These are phyloP conservation scores for Pichia sporocuriosa DNA, from an alignment of 805 yeast species.

Conservation along the genomic window DNA sequence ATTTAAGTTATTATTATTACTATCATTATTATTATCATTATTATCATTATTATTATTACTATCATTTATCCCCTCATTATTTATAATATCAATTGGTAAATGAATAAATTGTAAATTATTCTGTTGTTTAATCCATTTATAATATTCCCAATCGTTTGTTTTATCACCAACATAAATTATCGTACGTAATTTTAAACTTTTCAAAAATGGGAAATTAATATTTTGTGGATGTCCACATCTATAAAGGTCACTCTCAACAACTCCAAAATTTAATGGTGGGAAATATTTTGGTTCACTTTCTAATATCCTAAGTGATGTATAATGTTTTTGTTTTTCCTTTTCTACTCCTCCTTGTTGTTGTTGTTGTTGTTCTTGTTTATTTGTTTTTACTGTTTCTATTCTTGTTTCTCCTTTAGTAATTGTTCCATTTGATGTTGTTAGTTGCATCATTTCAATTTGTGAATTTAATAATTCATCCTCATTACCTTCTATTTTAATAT, in stretches of 20 bases:
- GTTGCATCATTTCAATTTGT: constrained; percentile 8
- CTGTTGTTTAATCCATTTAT: constrained; percentile 51
- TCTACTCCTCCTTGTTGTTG: not conserved
- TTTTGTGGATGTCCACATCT: constrained; percentile 94
- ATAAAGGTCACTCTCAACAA: constrained; percentile 82
- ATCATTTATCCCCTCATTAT: constrained; percentile 44
- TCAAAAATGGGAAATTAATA: constrained; percentile 71
- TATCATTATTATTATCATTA: too few relatives aligned
- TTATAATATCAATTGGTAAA: constrained; percentile 36
- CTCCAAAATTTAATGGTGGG: constrained; percentile 88
- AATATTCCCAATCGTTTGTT: constrained; percentile 56
- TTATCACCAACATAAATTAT: constrained; percentile 81
- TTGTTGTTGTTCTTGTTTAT: too few relatives aligned
- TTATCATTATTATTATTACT: too few relatives aligned
- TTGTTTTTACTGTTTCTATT: not conserved
- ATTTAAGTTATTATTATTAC: too few relatives aligned
- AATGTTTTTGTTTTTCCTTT: constrained; percentile 3
- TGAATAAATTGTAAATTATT: constrained; percentile 42
- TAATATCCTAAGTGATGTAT: constrained; percentile 29
- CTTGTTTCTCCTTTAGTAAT: not conserved
- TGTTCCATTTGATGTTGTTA: constrained; percentile 3
- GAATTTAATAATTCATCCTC: constrained; percentile 10
- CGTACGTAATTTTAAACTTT: constrained; percentile 63
- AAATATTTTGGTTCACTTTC: constrained; percentile 40
- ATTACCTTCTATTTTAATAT: not conserved